Evolutionary conservation across 352 stramenopile species (phyloP), one percentile per base, ranked within the genome.

Genomic region (Globisporangium nunn): DNA sequence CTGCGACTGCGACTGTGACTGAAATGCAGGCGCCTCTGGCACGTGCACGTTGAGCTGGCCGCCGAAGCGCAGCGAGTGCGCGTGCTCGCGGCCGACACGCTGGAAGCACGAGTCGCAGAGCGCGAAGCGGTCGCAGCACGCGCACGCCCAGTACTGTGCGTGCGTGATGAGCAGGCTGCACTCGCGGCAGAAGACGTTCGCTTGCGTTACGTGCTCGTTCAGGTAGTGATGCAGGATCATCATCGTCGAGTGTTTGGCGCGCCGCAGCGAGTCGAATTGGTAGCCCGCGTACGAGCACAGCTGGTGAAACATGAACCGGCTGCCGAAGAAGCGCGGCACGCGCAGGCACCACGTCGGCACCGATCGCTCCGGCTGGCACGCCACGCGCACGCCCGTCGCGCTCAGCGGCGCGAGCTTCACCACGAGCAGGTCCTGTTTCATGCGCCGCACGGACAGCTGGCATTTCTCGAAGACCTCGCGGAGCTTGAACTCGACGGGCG

Each of bases 141-240:
- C 48, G 58, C 84, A 94, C 7, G 66, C 62, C 81, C 82, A 94
- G 58, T 79, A 82, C 39, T 85, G 63, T 12, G 69, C 77, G 61
- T 86, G 78, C 50, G 79, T 88, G 66, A 94, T 87, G 6, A 94
- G 63, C 31, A 94, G 70, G 45, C 58, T 83, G 71, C 84, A 94
- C 49, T 88, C 75, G 28, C 59, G 67, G 61, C 84, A 94, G 60
- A 92, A 92, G 17, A 88, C 61, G 52, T 91, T 92, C 41, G 78
- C 61, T 54, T 91, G 84, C 17, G 60, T 66, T 37, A 90, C 66
- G 53, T 71, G 70, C 58, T 91, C 72, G 61, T 93, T 91, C 54
- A 92, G 87, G 66, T 91, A 89, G 53, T 96, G 86, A 61, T 93
- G 82, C 50, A 96, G 59, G 49, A 96, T 78, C 85, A 96, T 95